Conservation (phyloP, 768 basidiomycete genomes). For the Wakefieldia striispora region DNA sequence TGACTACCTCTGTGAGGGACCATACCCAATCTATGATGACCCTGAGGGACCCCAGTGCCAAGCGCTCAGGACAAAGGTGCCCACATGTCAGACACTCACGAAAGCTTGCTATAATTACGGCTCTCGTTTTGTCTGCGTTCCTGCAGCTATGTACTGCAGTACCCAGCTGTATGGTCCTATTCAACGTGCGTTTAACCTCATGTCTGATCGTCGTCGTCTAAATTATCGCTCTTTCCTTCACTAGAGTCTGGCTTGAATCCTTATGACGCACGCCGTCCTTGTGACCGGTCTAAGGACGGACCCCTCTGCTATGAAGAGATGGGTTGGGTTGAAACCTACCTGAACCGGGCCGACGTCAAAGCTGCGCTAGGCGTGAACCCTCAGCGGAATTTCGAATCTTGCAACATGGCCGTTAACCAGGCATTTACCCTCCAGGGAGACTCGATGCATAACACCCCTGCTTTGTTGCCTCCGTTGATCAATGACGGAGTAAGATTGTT, state of each 20-base stretch:
- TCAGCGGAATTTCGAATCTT: slow-evolving; percentile 58
- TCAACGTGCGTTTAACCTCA: slow-evolving; percentile 48
- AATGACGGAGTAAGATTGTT: slow-evolving; percentile 80
- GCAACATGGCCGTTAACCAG: slow-evolving; percentile 78
- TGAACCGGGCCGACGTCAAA: slow-evolving; percentile 79
- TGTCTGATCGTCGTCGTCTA: not conserved
- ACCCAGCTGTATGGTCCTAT: slow-evolving; percentile 69
- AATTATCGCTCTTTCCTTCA: not conserved
- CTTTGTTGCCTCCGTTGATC: slow-evolving; percentile 75
- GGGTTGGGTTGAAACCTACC: slow-evolving; percentile 83
- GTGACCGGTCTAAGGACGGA: slow-evolving; percentile 70
- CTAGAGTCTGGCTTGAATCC: slow-evolving; percentile 77
- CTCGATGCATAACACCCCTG: slow-evolving; percentile 78
- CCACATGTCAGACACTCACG: slow-evolving; percentile 72
- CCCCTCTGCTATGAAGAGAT: slow-evolving; percentile 77
- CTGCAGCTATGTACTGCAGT: slow-evolving; percentile 79
- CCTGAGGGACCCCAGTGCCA: slow-evolving; percentile 65
- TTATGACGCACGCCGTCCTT: slow-evolving; percentile 80
- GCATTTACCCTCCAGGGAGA: slow-evolving; percentile 84
- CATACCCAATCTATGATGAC: slow-evolving; percentile 77
- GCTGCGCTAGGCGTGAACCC: slow-evolving; percentile 73
- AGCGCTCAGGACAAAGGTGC: slow-evolving; percentile 59
- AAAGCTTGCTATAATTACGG: slow-evolving; percentile 65
- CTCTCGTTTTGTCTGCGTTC: slow-evolving; percentile 64
- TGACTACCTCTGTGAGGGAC: slow-evolving; percentile 80